Conservation (phyloP, 2,329 filamentous ascomycete genomes). For the Hawksworthiomyces lignivorus region DNA sequence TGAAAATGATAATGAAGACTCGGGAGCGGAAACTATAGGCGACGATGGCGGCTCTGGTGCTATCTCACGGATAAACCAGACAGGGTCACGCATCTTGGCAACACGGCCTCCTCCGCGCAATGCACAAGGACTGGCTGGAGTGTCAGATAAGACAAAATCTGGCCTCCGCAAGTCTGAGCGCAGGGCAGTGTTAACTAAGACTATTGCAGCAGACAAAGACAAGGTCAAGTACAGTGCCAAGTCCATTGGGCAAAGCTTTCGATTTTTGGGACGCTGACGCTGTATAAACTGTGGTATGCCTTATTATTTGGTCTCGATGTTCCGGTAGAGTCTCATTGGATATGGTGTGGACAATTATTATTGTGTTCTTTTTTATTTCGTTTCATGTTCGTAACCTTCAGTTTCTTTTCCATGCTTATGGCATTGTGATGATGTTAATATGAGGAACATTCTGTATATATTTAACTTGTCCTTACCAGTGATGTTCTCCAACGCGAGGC, state of each 20-base stretch:
- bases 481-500: too few species aligned
- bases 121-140: slow-evolving; percentile 10
- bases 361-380: neutral
- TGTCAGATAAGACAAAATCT: slow-evolving; percentile 10
- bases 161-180: slow-evolving; percentile 11
- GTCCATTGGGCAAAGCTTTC: slow-evolving; percentile 15
- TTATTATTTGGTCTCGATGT: too few species aligned
- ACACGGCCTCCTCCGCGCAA: slow-evolving; percentile 11
- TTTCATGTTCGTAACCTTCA: too few species aligned
- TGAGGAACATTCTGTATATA: neutral
- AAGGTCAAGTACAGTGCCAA: slow-evolving; percentile 12
- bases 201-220: slow-evolving; percentile 8
- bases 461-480: neutral
- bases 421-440: neutral
- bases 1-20: too few species aligned
- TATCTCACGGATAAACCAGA: too few species aligned
- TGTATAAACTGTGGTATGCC: too few species aligned
- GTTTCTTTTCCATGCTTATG: neutral
- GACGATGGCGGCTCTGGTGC: too few species aligned
- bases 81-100: neutral
- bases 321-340: too few species aligned
- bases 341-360: too few species aligned
- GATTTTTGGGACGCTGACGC: slow-evolving; percentile 11
- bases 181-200: slow-evolving; percentile 4
- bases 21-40: too few species aligned